Percentiles rank a stretch among this genome's conserved stretches.
Conservation (phyloP, 192 early-diverging fungal genomes). For the Rhizophagus prolifer region DNA sequence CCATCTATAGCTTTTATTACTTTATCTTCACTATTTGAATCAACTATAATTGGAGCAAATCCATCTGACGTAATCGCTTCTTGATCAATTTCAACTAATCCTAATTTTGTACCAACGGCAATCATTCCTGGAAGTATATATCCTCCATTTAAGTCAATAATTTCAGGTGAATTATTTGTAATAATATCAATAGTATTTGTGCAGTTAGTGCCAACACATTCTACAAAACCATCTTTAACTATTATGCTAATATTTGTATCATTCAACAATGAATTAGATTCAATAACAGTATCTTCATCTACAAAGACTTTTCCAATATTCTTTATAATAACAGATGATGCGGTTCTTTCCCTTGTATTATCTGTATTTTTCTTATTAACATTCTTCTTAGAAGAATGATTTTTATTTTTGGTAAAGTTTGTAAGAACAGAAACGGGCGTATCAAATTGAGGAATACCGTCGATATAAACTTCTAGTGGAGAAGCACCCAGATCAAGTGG, state of each 20-base stretch:
- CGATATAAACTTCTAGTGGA: slow-evolving; percentile 73
- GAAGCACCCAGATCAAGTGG: slow-evolving; percentile 68
- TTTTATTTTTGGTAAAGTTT: not conserved
- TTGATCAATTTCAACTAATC: slow-evolving; percentile 63
- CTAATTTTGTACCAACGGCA: slow-evolving; percentile 58
- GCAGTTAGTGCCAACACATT: slow-evolving; percentile 37
- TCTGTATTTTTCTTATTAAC: slow-evolving; percentile 9
- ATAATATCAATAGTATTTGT: slow-evolving; percentile 31
- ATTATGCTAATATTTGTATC: slow-evolving; percentile 31
- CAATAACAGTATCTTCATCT: slow-evolving; percentile 5
- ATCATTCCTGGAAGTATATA: slow-evolving; percentile 62
- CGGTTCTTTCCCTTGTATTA: slow-evolving; percentile 29
- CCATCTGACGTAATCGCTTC: slow-evolving; percentile 67
- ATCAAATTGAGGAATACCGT: slow-evolving; percentile 65
- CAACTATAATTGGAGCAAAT: slow-evolving; percentile 10
- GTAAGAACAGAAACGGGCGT: not conserved
- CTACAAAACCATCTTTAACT: slow-evolving; percentile 37
- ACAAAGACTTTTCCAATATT: slow-evolving; percentile 44
- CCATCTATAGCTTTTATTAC: slow-evolving; percentile 62
- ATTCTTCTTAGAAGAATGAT: not conserved
- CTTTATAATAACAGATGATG: slow-evolving; percentile 41
- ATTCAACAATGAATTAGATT: not conserved
- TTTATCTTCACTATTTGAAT: slow-evolving; percentile 33
- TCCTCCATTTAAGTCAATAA: slow-evolving; percentile 57
- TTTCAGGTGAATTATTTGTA: slow-evolving; percentile 3